Percentiles rank a stretch among this genome's conserved stretches.
Evolutionary conservation across 371 early-diverging fungal genomes (phyloP).

Genomic region (Rhizopus sp.): DNA sequence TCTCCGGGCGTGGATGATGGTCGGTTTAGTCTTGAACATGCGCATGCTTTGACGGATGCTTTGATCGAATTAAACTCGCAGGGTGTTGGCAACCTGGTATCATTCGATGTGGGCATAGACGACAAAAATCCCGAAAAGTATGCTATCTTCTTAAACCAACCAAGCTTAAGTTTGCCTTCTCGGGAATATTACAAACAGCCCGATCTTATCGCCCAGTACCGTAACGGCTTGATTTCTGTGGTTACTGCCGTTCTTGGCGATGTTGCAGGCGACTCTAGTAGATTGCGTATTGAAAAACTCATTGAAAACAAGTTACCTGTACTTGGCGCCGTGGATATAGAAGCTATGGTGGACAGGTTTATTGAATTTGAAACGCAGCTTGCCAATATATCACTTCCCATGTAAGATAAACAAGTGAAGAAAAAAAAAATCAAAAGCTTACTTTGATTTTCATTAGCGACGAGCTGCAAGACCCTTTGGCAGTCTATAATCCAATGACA

Average conservation of each 20-base stretch:
- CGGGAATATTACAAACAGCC: constrained; percentile 57
- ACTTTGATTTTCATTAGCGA: constrained; percentile 7
- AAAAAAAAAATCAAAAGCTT: neutral
- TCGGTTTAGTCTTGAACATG: constrained; percentile 3
- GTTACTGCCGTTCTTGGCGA: constrained; percentile 21
- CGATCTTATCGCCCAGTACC: constrained; percentile 32
- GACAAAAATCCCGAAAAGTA: constrained; percentile 41
- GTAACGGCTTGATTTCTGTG: constrained; percentile 28
- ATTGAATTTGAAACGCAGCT: constrained; percentile 54
- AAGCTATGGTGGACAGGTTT: constrained; percentile 38
- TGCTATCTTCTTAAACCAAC: constrained; percentile 41
- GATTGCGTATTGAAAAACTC: constrained; percentile 9
- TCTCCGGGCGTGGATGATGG: neutral
- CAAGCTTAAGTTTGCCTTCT: constrained; percentile 50
- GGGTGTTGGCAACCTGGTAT: constrained; percentile 29
- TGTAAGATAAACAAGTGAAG: constrained; percentile 19
- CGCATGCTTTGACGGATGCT: constrained; percentile 5
- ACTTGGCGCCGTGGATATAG: constrained; percentile 14
- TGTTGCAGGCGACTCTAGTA: neutral
- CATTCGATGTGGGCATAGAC: constrained; percentile 39
- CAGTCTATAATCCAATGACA: constrained; percentile 52
- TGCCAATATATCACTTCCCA: constrained; percentile 34
- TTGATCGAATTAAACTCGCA: constrained; percentile 11
- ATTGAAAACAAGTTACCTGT: constrained; percentile 7
- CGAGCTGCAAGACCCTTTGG: constrained; percentile 47